Base-by-base conservation (phyloP, 768 basidiomycete species). In the Rhodotorula toruloides region DNA sequence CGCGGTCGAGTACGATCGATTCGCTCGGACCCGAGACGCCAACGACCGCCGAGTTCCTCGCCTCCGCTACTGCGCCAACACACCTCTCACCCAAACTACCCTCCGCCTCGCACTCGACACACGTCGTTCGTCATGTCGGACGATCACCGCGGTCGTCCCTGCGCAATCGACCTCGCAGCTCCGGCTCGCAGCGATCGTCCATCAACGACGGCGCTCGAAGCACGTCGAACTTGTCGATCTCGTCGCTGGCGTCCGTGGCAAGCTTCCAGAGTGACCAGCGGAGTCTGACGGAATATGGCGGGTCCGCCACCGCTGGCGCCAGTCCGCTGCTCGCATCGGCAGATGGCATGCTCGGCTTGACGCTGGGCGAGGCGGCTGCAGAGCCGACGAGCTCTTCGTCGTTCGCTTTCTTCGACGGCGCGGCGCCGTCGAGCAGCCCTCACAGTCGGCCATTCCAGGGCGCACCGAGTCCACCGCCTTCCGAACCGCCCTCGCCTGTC, bases 21-120 rank as follows among this genome's bases (percentile, higher is more conserved):
- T 52, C 65, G n/a, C 55, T 67, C n/a, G 65, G 65, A 25, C 65
- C 60, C 65, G 60, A 62, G 6, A 67, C 65, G 48, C 60, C 65
- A 5, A 47, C 19, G 8, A 48, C 57, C 29, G 13, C 49, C 34
- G 66, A 62, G 29, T 61, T 62, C 29, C 44, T 59, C 52, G 34
- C 42, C n/a, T 32, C 56, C 1, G 36, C 63, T 12, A 9, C 50
- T 27, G 52, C 63, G 22, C n/a, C 63, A 5, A 27, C 48, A 4
- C 49, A 36, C 16, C 37, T 29, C 37, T 27, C 53, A 27, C 39
- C 37, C 10, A 34, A 22, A 11, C n/a, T 21, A 6, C n/a, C 43
- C 46, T 17, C 43, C 44, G 2, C 43, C 57, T 3, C 57, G 29
- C 57, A 52, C n/a, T 39, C 56, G 27, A 29, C 44, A 22, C 52